Base-by-base conservation (phyloP, 495 filamentous ascomycete genomes). In the Cercophora sp. region DNA sequence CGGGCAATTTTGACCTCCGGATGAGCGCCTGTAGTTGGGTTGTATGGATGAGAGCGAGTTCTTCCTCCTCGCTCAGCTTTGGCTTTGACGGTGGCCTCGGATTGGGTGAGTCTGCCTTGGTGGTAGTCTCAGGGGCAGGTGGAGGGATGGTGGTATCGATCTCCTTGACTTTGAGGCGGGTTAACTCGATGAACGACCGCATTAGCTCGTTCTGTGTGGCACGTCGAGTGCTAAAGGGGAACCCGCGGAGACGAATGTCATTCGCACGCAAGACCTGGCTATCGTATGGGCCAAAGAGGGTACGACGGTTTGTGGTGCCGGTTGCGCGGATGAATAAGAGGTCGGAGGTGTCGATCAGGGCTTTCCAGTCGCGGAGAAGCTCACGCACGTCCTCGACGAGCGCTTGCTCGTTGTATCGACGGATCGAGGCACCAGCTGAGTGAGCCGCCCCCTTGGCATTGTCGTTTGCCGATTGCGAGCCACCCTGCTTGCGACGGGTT, bases 131-230 rank as follows among this genome's bases (percentile, higher is more conserved):
- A 8, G 59, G 6, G 72, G 71, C 18, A 81, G 71, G 5, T 75
- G n/a, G n/a, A n/a, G 76, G 19, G 68, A 74, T 69, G 5, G 55
- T 88, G 77, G 69, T 68, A 2, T 61, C 56, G 26, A 97, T 78
- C 44, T 85, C 79, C 51, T 80, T 85, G 42, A 95, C 74, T 67
- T 98, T 96, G 8, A 94, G 79, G 1, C 92, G 76, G 0, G 93
- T 98, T 5, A 98, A 75, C 64, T 98, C 94, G 51, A 91, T 85
- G 60, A 96, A 98, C 42, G 84, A 82, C 16, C 91, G 82, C 87
- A 96, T 91, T 1, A 98, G 84, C 68, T 98, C 93, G 27, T 83
- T 86, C 56, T 98, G 91, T 0, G 93, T 98, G 2, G 93, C 90
- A 20, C 93, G 78, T n/a, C 92, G 82, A 8, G 93, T 98, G 69